Conservation (phyloP, 2,329 filamentous ascomycete genomes). For the Colletotrichum tamarilloi region DNA sequence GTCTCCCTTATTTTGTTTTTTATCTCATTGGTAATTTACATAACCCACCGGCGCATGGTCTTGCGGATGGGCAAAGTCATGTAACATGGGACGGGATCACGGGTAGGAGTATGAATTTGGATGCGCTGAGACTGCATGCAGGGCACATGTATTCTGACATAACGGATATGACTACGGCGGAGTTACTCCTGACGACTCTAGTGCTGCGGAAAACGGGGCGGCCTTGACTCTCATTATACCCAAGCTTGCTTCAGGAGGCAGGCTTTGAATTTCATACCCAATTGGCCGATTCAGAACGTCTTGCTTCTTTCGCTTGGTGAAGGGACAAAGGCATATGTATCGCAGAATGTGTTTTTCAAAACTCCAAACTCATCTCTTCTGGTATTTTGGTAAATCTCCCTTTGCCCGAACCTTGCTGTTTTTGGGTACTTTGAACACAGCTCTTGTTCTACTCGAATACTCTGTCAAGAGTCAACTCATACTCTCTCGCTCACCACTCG, state of each 20-base stretch:
- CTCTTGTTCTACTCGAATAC: background rate
- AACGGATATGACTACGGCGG: background rate
- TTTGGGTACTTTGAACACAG: background rate
- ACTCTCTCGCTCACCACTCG: background rate
- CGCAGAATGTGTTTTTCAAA: background rate
- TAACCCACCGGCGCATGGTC: background rate
- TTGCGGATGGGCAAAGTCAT: background rate
- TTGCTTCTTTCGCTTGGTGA: background rate
- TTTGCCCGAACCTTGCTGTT: background rate
- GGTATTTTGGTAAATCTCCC: background rate
- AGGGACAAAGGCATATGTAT: background rate
- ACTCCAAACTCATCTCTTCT: background rate
- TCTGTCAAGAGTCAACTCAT: background rate
- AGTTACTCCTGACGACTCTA: background rate
- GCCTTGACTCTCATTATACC: conserved; percentile 28
- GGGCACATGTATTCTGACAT: background rate
- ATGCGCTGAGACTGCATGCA: background rate
- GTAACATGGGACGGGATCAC: background rate
- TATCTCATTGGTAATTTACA: background rate
- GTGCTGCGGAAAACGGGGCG: background rate
- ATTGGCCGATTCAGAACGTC: background rate
- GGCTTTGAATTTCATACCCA: background rate
- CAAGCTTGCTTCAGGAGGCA: conserved; percentile 20
- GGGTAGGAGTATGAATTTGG: background rate
- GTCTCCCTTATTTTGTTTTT: background rate